Conservation (phyloP, 2,329 filamentous ascomycete genomes). For the Rhynchosporium agropyri region DNA sequence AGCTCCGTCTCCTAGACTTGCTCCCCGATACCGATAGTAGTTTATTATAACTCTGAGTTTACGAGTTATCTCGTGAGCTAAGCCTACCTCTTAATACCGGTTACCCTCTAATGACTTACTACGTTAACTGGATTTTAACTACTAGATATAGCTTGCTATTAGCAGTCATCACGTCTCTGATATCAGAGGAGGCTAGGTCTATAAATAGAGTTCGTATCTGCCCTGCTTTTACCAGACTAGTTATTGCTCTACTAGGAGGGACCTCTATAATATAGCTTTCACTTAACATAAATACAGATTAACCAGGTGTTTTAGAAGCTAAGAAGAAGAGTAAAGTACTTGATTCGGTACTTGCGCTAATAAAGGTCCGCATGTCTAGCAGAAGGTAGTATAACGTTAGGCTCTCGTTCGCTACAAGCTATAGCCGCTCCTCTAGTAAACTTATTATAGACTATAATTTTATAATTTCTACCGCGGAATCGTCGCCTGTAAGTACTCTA, state of each 20-base stretch:
- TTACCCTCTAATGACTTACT: slow-evolving; percentile 36
- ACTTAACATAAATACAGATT: slow-evolving; percentile 68
- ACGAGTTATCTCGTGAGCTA: slow-evolving; percentile 35
- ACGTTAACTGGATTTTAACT: slow-evolving; percentile 63
- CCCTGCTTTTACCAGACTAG: slow-evolving; percentile 63
- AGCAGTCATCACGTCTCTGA: slow-evolving; percentile 61
- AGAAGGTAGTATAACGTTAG: slow-evolving; percentile 78
- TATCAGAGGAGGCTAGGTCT: slow-evolving; percentile 64
- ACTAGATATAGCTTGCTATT: slow-evolving; percentile 81
- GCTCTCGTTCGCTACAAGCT: slow-evolving; percentile 65
- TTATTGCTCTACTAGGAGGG: slow-evolving; percentile 71
- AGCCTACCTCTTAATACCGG: slow-evolving; percentile 36
- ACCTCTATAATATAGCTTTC: slow-evolving; percentile 83
- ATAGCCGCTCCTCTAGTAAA: slow-evolving; percentile 80
- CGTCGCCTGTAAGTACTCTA: slow-evolving; percentile 84
- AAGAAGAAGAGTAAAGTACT: slow-evolving; percentile 78
- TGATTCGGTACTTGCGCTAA: slow-evolving; percentile 73
- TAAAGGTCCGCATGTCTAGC: slow-evolving; percentile 81
- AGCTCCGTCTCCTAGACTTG: slow-evolving; percentile 61
- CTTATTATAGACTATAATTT: slow-evolving; percentile 96
- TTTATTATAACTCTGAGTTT: slow-evolving; percentile 38
- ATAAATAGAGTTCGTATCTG: slow-evolving; percentile 85
- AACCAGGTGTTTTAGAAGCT: slow-evolving; percentile 69
- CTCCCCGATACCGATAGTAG: slow-evolving; percentile 53
- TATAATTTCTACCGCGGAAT: slow-evolving; percentile 89